Evolutionary conservation across 2,329 filamentous ascomycete genomes (phyloP), one percentile per base, ranked within the genome.

Genomic region (Cladosporium cucumerinum): DNA sequence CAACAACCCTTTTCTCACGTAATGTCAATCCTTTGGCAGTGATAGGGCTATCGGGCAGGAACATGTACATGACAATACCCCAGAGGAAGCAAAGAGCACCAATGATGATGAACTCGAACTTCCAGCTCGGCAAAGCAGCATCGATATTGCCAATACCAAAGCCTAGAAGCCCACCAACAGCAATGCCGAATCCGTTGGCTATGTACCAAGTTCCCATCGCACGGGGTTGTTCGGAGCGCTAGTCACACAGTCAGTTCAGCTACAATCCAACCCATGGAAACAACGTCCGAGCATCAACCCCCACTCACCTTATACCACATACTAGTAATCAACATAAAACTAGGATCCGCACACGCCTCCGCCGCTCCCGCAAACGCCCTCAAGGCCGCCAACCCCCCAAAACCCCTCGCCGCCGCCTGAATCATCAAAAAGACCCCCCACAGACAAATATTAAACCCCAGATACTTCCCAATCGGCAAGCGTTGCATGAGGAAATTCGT

Each of bases 81-180:
- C 87, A 89, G 14, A 79, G 65, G 18, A 84, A 79, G 65, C 86
- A 89, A 12, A 89, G 78, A 0, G 84, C 72, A 3, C 80, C 79
- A 3, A 80, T 86, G n/a, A 90, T 82, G 18, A 91, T 75, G 71
- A 90, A 90, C 63, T 90, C 87, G 68, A 87, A 90, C 71, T 85
- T 86, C 72, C 87, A 90, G 0, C 82, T 84, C 0, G 82, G 79
- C 23, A 89, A 78, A 1, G 80, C 77, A 16, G 84, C 85, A 46
- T 80, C 78, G 68, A 86, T 86, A 67, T 87, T 80, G 1, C 87
- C 86, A 54, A 89, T 88, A 0, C 82, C 86, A 64, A 85, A 88
- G 0, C 84, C 83, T 0, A 86, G 73, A 2, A 86, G 70, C 0
- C 85, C 85, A 55, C 86, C 86, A 0, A 86, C 80, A 0, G 86